Conservation (phyloP, 164 flowering plant species). For the Liquidambar formosana region DNA sequence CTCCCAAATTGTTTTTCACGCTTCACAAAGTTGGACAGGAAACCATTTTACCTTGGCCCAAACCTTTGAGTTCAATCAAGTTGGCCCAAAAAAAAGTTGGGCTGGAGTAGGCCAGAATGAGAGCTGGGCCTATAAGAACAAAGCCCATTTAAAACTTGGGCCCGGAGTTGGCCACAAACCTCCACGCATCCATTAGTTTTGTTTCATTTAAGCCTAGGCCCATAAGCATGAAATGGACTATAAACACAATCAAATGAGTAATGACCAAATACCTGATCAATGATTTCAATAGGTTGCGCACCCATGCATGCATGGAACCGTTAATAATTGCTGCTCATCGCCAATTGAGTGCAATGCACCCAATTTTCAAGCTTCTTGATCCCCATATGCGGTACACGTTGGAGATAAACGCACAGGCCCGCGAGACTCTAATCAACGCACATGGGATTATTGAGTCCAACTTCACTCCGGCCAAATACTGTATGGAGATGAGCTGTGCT, state of each 20-base stretch:
- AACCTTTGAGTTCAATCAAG: too few species aligned
- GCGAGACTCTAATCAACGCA: slow-evolving; percentile 18
- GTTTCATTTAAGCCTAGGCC: too few species aligned
- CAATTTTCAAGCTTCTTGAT: slow-evolving; percentile 25
- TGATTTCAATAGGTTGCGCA: slow-evolving; percentile 19
- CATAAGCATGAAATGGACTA: too few species aligned
- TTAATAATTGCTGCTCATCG: slow-evolving; percentile 21
- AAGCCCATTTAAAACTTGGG: too few species aligned
- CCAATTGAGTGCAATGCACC: slow-evolving; percentile 31
- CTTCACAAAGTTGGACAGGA: too few species aligned
- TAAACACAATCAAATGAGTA: too few species aligned
- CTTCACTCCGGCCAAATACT: slow-evolving; percentile 17
- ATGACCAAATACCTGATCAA: background rate
- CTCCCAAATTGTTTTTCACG: background rate
- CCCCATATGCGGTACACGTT: slow-evolving; percentile 30
- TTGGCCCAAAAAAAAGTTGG: too few species aligned
- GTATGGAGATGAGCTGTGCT: slow-evolving; percentile 22
- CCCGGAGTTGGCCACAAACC: too few species aligned
- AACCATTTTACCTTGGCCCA: too few species aligned
- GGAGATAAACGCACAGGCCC: slow-evolving; percentile 22
- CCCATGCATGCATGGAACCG: slow-evolving; percentile 27
- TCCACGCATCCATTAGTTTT: too few species aligned
- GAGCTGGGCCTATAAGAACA: too few species aligned
- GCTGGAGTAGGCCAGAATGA: too few species aligned
- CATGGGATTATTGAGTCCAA: slow-evolving; percentile 17